phyloP scores from a whole-genome alignment of 805 yeast species.

The Yamadazyma sp. region DNA sequence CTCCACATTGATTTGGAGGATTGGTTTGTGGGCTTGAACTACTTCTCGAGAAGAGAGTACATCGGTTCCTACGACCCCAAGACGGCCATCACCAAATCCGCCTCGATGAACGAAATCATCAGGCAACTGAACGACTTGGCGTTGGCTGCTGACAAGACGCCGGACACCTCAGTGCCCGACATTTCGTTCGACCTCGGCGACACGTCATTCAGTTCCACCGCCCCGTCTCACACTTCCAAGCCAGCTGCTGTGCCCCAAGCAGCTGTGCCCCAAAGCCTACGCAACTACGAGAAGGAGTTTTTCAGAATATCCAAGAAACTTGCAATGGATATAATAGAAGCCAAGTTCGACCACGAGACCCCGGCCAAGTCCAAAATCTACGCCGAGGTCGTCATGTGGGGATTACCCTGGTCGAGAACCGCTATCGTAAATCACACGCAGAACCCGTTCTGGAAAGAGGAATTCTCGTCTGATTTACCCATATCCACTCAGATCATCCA shows the following conservation, averaged over 20 bases:
- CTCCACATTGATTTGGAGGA: constrained; percentile 70
- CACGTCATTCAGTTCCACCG: constrained; percentile 2
- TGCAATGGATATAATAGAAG: constrained; percentile 62
- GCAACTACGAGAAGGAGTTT: constrained; percentile 28
- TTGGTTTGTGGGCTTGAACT: constrained; percentile 68
- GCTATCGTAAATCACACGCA: constrained; percentile 50
- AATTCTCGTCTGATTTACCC: constrained; percentile 61
- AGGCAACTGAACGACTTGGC: constrained; percentile 8
- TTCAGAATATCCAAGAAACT: constrained; percentile 56
- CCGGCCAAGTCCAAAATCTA: constrained; percentile 41
- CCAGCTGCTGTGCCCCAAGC: no score
- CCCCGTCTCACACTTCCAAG: no score
- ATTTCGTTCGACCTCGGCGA: constrained; percentile 10
- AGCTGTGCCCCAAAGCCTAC: no score
- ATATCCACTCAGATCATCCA: constrained; percentile 52
- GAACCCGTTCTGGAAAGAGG: constrained; percentile 84
- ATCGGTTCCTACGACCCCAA: constrained; percentile 30
- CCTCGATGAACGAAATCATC: constrained; percentile 7
- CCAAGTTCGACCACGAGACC: constrained; percentile 45
- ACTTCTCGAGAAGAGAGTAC: constrained; percentile 62
- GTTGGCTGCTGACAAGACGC: background rate
- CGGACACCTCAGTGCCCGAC: background rate
- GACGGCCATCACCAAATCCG: constrained; percentile 9
- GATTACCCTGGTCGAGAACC: constrained; percentile 75
- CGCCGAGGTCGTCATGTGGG: constrained; percentile 73